A percentile compares a stretch with the other conserved stretches of the same genome.
Conservation (phyloP, 768 basidiomycete genomes). For the Kondoa malvinella region DNA sequence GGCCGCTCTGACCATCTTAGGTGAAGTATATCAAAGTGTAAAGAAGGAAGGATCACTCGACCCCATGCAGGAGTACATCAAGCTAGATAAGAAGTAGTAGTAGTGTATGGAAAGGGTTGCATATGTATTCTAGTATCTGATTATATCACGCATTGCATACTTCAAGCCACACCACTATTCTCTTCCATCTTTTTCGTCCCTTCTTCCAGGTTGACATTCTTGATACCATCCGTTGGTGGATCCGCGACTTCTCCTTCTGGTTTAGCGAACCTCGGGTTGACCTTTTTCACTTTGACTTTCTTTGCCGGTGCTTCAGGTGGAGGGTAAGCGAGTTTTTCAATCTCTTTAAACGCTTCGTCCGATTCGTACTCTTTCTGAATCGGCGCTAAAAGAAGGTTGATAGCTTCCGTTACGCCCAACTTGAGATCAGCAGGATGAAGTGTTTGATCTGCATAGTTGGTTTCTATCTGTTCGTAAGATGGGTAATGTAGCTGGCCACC, state of each 20-base stretch:
- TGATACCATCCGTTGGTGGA: slow-evolving; percentile 4
- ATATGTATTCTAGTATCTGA: neutral
- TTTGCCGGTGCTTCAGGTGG: slow-evolving; percentile 14
- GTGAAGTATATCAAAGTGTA: slow-evolving; percentile 56
- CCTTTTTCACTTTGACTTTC: slow-evolving; percentile 18
- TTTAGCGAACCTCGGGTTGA: slow-evolving; percentile 12
- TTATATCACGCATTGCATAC: neutral
- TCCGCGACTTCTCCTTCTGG: neutral
- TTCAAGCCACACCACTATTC: neutral
- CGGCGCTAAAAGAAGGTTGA: slow-evolving; percentile 59
- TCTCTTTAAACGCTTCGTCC: slow-evolving; percentile 61
- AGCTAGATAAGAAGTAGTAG: slow-evolving; percentile 44
- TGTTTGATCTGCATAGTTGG: slow-evolving; percentile 55
- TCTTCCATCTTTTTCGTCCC: slow-evolving; percentile 11
- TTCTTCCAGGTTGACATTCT: neutral
- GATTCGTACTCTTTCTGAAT: slow-evolving; percentile 60
- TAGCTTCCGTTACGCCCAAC: slow-evolving; percentile 51
- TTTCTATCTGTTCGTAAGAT: slow-evolving; percentile 48
- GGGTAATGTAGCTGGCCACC: slow-evolving; percentile 41
- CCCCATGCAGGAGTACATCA: slow-evolving; percentile 59
- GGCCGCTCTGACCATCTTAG: slow-evolving; percentile 67
- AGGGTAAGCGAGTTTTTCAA: slow-evolving; percentile 69
- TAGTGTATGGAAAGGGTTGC: neutral
- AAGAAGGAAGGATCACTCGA: slow-evolving; percentile 43
- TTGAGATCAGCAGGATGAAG: slow-evolving; percentile 87